Base-by-base conservation (phyloP, 768 basidiomycete species). In the Leccinellum rugosiceps region DNA sequence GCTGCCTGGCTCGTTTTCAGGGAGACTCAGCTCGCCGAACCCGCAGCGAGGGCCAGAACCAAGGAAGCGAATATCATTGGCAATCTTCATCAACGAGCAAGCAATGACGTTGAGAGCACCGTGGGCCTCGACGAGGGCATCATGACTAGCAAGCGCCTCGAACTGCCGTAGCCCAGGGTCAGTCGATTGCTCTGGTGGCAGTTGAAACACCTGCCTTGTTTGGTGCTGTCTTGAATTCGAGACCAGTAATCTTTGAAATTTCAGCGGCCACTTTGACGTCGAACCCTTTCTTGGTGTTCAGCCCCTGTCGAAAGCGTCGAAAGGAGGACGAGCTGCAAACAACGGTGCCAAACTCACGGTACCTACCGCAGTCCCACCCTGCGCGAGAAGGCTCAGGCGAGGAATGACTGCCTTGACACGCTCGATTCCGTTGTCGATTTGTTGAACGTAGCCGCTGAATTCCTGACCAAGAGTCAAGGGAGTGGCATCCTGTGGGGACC, bases 51-150 rank as follows among this genome's bases (percentile, higher is more conserved):
- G 97, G 56, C 97, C 97, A 50, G 96, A 98, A 25, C 87, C 96
- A 64, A 99, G 88, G 82, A 90, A 98, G 52, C 97, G 88, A 70
- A 99, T 96, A 68, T 99, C 97, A 71, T 99, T 98, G 50, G 96
- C 96, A 67, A 99, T 98, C 82, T 99, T 99, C 94, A 98, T 97
- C 63, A 98, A 77, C 9, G 94, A 97, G 70, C 90, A 92, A n/a
- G 97, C 97, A 55, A 99, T 74, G 45, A 92, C 90, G 75, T 98
- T 98, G 63, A 99, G 83, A 15, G 95, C 96, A 55, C 97, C 97
- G 57, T 98, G 96, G 10, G 94, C 86, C 76, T 99, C 97, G 21
- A 98, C 93, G 55, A 99, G 85, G 6, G 97, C 97, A 73, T 99
- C 97, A 72, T 99, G 97, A n/a, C 91, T 80, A 21, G 97, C 97